Evolutionary conservation across 495 filamentous ascomycete genomes (phyloP).

Genomic region (Bombardia bombarda): DNA sequence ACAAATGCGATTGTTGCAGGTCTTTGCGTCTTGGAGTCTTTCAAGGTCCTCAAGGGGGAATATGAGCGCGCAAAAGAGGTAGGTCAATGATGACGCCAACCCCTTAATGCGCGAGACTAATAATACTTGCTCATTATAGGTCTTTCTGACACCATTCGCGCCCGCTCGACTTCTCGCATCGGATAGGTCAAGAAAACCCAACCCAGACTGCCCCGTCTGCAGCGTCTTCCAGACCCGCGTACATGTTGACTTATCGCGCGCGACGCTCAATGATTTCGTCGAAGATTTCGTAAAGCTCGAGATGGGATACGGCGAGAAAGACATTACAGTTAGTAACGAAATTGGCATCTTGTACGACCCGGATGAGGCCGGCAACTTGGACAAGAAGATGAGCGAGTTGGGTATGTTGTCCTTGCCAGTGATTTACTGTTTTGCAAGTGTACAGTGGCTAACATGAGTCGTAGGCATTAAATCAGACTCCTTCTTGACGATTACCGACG

Average conservation of each 20-base stretch:
- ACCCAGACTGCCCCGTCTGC: conserved; percentile 75
- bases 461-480: conserved; percentile 54
- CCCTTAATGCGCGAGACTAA: no score
- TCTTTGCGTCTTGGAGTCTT: conserved; percentile 85
- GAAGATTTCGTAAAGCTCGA: conserved; percentile 58
- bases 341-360: conserved; percentile 75
- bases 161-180: conserved; percentile 65
- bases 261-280: conserved; percentile 77
- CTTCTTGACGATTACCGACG: conserved; percentile 80
- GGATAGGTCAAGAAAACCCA: conserved; percentile 65
- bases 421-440: background rate
- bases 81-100: no score
- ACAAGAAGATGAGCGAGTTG: conserved; percentile 70
- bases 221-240: conserved; percentile 60
- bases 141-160: conserved; percentile 80
- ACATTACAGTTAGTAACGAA: conserved; percentile 68
- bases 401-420: conserved; percentile 36
- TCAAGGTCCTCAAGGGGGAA: conserved; percentile 79
- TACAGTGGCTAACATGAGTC: conserved; percentile 5
- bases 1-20: conserved; percentile 95
- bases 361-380: conserved; percentile 79
- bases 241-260: conserved; percentile 59
- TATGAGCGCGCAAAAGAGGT: conserved; percentile 52
- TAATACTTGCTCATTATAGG: no score
- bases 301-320: conserved; percentile 72